Conservation (phyloP, 2,329 filamentous ascomycete genomes). For the Botrytis fabae region DNA sequence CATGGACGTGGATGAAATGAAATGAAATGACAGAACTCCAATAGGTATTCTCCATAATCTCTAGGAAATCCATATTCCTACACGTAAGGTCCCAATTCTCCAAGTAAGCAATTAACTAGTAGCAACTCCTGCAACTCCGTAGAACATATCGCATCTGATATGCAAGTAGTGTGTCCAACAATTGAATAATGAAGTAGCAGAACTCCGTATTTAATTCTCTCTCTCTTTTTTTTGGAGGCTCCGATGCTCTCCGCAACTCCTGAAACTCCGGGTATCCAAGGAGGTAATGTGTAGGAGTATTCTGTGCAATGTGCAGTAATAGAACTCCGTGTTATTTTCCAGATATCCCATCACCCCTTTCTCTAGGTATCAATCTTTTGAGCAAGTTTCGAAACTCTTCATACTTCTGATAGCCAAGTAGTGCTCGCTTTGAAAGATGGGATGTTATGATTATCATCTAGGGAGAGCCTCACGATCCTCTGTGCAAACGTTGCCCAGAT, state of each 20-base stretch:
- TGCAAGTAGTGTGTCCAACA: not conserved
- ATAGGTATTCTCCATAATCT: no score
- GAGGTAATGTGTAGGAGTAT: no score
- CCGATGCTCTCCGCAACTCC: not conserved
- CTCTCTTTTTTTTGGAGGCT: not conserved
- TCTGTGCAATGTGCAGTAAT: no score
- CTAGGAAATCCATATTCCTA: not conserved
- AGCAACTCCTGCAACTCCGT: not conserved
- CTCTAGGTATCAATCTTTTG: not conserved
- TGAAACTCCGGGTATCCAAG: not conserved
- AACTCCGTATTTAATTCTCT: not conserved
- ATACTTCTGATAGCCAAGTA: not conserved
- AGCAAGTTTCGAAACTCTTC: not conserved
- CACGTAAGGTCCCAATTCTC: not conserved
- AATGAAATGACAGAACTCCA: no score
- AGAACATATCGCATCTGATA: not conserved
- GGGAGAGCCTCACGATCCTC: not conserved
- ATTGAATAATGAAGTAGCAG: not conserved
- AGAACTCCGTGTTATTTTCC: not conserved
- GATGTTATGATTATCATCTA: not conserved
- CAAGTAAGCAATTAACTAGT: no score
- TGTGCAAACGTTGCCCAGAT: conserved; percentile 24
- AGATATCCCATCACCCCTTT: not conserved
- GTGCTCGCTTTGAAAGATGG: not conserved
- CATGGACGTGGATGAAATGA: not conserved